These are phyloP conservation scores for Aleurites moluccanus DNA, from an alignment of 441 rosid species.

Conservation along the genomic window DNA sequence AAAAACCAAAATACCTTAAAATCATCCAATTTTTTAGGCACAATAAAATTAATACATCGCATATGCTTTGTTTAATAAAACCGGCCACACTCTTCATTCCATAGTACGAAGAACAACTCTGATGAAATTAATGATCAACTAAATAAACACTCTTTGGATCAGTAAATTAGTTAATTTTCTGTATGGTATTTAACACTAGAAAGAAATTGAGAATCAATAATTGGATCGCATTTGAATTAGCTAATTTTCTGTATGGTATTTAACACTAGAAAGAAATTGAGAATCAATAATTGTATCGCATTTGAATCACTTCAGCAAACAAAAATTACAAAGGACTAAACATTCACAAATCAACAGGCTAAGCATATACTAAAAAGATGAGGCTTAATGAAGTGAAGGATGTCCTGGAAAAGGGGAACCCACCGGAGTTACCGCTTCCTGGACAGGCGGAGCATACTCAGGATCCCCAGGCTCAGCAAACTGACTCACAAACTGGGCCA, in stretches of 20 bases:
- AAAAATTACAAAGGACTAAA: background rate
- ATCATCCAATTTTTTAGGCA: too few relatives aligned
- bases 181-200: background rate
- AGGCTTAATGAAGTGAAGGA: background rate
- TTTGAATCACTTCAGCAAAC: slow-evolving; percentile 1
- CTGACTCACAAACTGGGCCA: slow-evolving; percentile 78
- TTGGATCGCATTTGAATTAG: background rate
- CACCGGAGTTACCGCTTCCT: slow-evolving; percentile 83
- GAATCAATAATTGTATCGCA: background rate
- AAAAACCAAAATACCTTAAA: too few relatives aligned
- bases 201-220: background rate
- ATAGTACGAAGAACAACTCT: too few relatives aligned
- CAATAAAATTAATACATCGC: too few relatives aligned
- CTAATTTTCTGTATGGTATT: too few relatives aligned
- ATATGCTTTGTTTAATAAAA: too few relatives aligned
- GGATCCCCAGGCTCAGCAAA: slow-evolving; percentile 93
- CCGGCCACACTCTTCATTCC: too few relatives aligned
- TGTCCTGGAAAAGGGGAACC: slow-evolving; percentile 18
- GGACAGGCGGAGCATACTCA: slow-evolving; percentile 83
- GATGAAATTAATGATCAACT: too few relatives aligned
- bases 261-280: background rate
- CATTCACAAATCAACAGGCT: background rate
- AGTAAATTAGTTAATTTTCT: too few relatives aligned
- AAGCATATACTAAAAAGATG: too few relatives aligned
- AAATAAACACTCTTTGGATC: too few relatives aligned